phyloP scores from a whole-genome alignment of 352 stramenopile genomes.

The Pythium grandisporangium region DNA sequence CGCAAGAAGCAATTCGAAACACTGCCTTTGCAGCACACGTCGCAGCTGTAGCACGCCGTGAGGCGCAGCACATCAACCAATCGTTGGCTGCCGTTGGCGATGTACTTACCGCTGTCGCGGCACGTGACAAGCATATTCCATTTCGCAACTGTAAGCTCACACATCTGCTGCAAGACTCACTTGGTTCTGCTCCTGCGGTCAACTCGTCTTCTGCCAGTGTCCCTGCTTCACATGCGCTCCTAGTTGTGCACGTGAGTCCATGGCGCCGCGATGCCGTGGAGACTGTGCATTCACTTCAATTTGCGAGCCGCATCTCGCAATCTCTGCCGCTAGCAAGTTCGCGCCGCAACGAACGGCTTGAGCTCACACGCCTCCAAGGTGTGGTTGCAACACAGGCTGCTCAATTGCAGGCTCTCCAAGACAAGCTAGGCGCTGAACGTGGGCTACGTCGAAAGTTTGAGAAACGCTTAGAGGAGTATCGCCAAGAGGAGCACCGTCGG shows the following conservation, averaged over 20 bases:
- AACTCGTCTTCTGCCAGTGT: no score
- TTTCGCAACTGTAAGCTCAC: conserved; percentile 85
- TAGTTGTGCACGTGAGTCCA: conserved; percentile 62
- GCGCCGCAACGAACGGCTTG: conserved; percentile 38
- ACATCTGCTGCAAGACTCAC: conserved; percentile 70
- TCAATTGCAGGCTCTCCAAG: conserved; percentile 56
- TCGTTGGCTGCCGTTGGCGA: conserved; percentile 67
- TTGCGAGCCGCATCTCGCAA: conserved; percentile 48
- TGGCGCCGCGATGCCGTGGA: conserved; percentile 38
- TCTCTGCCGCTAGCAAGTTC: conserved; percentile 25
- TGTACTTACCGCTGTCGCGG: conserved; percentile 51
- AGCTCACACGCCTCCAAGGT: conserved; percentile 49
- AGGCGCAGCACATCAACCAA: conserved; percentile 79
- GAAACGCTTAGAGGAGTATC: conserved; percentile 62
- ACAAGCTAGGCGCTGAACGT: conserved; percentile 51
- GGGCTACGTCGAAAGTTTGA: conserved; percentile 73
- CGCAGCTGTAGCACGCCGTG: no score
- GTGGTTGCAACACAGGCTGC: conserved; percentile 51
- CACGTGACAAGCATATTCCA: conserved; percentile 76
- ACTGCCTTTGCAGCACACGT: no score
- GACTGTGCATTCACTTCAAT: conserved; percentile 75
- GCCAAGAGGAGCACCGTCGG: conserved; percentile 45
- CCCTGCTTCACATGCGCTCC: conserved; percentile 33
- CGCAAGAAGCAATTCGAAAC: conserved; percentile 18
- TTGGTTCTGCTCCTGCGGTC: conserved; percentile 28